Conservation (phyloP, 306 rosid genomes). For the Calophaca sinica region DNA sequence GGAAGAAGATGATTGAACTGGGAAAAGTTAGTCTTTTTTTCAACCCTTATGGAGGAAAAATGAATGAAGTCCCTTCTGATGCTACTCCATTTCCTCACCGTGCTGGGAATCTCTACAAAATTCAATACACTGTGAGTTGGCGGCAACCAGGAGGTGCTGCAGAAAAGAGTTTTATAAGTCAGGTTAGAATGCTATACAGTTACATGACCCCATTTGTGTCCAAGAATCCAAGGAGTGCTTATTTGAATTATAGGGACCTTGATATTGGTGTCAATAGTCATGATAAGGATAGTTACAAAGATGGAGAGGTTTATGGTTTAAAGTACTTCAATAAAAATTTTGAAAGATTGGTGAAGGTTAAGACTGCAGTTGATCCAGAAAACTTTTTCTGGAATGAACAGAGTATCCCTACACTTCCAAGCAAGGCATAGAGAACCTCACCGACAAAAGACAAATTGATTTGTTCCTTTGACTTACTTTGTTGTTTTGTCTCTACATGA, state of each 20-base stretch:
- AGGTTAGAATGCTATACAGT: slow-evolving; percentile 56
- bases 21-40: slow-evolving; percentile 68
- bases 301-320: slow-evolving; percentile 64
- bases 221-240: slow-evolving; percentile 77
- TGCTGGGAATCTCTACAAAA: slow-evolving; percentile 66
- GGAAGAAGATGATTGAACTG: slow-evolving; percentile 58
- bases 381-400: slow-evolving; percentile 84
- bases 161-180: slow-evolving; percentile 39
- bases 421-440: slow-evolving; percentile 43
- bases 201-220: slow-evolving; percentile 83
- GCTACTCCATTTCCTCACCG: slow-evolving; percentile 82
- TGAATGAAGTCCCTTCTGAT: slow-evolving; percentile 55
- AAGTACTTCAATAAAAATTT: slow-evolving; percentile 71
- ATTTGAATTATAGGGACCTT: slow-evolving; percentile 75
- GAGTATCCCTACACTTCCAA: slow-evolving; percentile 63
- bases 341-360: slow-evolving; percentile 70
- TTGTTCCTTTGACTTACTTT: slow-evolving; percentile 19
- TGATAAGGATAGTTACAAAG: slow-evolving; percentile 52
- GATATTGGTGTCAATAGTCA: slow-evolving; percentile 67
- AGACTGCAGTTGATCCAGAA: slow-evolving; percentile 64
- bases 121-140: slow-evolving; percentile 78
- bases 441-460: slow-evolving; percentile 7
- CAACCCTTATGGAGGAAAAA: slow-evolving; percentile 88
- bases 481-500: neutral
- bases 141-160: slow-evolving; percentile 41